Base-by-base conservation (phyloP, 139 green algal genomes). In the Closterium sp. region DNA sequence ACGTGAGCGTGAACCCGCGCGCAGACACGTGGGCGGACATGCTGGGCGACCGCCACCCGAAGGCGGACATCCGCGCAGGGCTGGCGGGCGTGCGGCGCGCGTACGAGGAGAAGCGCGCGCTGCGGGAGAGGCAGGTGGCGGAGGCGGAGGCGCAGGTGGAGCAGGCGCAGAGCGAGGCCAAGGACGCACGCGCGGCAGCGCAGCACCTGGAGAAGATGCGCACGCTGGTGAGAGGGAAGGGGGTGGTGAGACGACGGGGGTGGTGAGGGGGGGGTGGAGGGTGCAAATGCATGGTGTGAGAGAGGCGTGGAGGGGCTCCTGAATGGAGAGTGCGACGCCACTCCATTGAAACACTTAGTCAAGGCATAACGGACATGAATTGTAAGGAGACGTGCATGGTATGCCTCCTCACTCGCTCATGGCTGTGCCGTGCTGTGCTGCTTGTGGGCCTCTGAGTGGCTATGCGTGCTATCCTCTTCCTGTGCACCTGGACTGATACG, bases 41-140 rank as follows among this genome's bases (percentile, higher is more conserved):
- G 28, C 94, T 98, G 85, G 83, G 97, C 33, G 95, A 94, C 83
- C 90, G 96, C 21, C 97, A 98, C 94, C 92, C 98, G n/a, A 97
- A 98, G 94, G 96, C 88, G 4, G 90, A 88, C 28, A 36, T 93
- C 12, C 30, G 69, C 28, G 85, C 92, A 9, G 86, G 34, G 83
- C 87, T 95, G 86, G 34, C 33, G 84, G 81, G 12, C 35, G 43
- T 69, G 43, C 21, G 87, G 33, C 43, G 43, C 43, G 23, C 43
- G 23, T 69, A 69, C 9, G 76, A 33, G 33, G 89, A 94, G 33
- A 87, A 35, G 33, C 33, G 84, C 33, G 84, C 84, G 33, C 23
- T 16, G 84, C 43, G 43, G 43, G 43, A 69, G 43, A 69, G 43
- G 43, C 43, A 69, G 43, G 43, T 69, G 43, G 43, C 43, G 43